Base-by-base conservation (phyloP, 495 filamentous ascomycete genomes). In the Annulohypoxylon bovei region DNA sequence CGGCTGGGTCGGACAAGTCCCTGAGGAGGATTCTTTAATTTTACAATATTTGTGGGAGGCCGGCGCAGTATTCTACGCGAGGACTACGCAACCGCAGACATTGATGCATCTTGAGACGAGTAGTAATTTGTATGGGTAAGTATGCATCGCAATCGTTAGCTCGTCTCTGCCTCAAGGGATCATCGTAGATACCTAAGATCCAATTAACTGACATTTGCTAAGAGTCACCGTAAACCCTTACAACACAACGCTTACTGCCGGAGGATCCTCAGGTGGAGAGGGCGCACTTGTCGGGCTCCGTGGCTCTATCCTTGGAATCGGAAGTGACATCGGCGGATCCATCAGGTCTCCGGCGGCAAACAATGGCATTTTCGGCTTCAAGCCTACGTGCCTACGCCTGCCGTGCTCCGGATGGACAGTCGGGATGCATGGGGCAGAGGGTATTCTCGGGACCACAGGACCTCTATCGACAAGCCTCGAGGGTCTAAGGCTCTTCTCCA, bases 181-280 rank as follows among this genome's bases (percentile, higher is more conserved):
- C 0, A 37, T 20, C 11, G 3, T 39, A 37, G 7, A 16, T 12
- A 18, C 18, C 78, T 81, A 56, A 78, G 78, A 0, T 78, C 77
- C 50, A 18, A 22, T 18, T 20, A 16, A 8, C 65, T 73, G 4
- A 62, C n/a, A 28, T 37, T 12, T 81, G 62, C 78, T 76, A 62
- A 84, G 85, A 23, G 82, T 78, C 16, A 88, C 88, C 0, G 78
- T 86, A 7, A 88, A 89, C 71, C 87, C 90, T 0, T 79, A 82
- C 60, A 89, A 91, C 72, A 80, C 76, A 5, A 76, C 74, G 0
- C 73, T 91, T 28, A 90, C 86, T 8, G 75, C 84, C 4, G 90
- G 90, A 5, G 90, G 90, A 0, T 88, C 86, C 46, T 88, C 87
- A 1, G 89, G 90, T 12, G 90, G 91, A 49, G 91, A 93, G 73